Conservation (phyloP, 306 rosid species). For the Prunus kanzakura region DNA sequence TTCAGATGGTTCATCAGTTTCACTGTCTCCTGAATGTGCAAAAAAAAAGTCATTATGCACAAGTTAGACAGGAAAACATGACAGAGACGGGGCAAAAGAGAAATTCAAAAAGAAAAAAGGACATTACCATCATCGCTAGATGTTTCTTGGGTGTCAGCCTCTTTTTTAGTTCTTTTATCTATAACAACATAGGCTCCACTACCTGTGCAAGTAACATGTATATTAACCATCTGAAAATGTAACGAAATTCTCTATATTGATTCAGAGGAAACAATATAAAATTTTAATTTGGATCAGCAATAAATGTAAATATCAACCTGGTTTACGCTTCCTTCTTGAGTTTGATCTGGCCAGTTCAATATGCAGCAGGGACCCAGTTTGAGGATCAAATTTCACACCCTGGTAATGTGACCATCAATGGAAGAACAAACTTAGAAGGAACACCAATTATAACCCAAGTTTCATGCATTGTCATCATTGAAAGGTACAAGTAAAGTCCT, state of each 20-base stretch:
- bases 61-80: constrained; percentile 31
- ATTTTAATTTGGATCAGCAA: not conserved
- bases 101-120: constrained; percentile 11
- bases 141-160: constrained; percentile 57
- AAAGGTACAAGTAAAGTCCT: not conserved
- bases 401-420: constrained; percentile 25
- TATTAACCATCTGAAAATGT: constrained; percentile 6
- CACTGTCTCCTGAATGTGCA: constrained; percentile 68
- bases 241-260: not conserved
- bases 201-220: constrained; percentile 46
- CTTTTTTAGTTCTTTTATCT: constrained; percentile 70
- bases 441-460: constrained; percentile 17
- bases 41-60: constrained; percentile 25
- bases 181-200: constrained; percentile 87
- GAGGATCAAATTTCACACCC: constrained; percentile 98
- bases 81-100: not conserved
- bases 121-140: constrained; percentile 78
- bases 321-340: constrained; percentile 89
- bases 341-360: constrained; percentile 92
- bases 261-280: not conserved
- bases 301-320: constrained; percentile 43
- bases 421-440: constrained; percentile 26
- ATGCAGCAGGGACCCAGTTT: constrained; percentile 75
- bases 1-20: constrained; percentile 68
- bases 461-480: constrained; percentile 9